These are phyloP conservation scores for Ogataea siamensis DNA, from an alignment of 805 yeast genomes.

Conservation along the genomic window DNA sequence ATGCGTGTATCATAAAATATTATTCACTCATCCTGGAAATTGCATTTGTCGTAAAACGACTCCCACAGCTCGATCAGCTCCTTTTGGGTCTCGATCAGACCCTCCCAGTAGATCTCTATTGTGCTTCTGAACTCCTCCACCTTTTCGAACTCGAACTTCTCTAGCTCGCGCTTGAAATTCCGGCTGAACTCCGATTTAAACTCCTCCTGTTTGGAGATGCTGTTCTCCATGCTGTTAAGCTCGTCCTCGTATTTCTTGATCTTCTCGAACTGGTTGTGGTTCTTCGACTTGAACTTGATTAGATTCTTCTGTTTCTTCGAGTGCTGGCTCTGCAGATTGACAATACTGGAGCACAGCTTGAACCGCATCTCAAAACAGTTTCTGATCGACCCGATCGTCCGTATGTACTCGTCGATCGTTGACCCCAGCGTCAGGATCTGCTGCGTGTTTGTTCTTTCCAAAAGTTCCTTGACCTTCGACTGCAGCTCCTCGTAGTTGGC, in stretches of 20 bases:
- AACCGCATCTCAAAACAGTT: conserved; percentile 73
- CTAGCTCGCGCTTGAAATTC: conserved; percentile 66
- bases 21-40: conserved; percentile 26
- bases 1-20: conserved; percentile 2
- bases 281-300: conserved; percentile 42
- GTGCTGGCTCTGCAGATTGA: conserved; percentile 43
- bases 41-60: conserved; percentile 66
- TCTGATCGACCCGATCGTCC: conserved; percentile 73
- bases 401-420: conserved; percentile 82
- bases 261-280: conserved; percentile 60
- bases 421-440: conserved; percentile 84
- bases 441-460: conserved; percentile 77
- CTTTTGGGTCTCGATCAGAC: conserved; percentile 89
- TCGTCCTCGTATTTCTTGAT: conserved; percentile 57
- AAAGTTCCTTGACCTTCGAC: conserved; percentile 62
- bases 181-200: conserved; percentile 64
- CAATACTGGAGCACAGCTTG: conserved; percentile 47
- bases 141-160: conserved; percentile 68
- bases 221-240: conserved; percentile 50
- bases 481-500: conserved; percentile 72
- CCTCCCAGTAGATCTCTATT: conserved; percentile 86
- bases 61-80: conserved; percentile 89
- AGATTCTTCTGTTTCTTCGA: conserved; percentile 45
- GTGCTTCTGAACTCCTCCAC: conserved; percentile 82
- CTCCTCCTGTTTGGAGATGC: conserved; percentile 51